These are phyloP conservation scores for Alternaria rosae DNA, from an alignment of 2,329 filamentous ascomycete genomes.

Conservation along the genomic window DNA sequence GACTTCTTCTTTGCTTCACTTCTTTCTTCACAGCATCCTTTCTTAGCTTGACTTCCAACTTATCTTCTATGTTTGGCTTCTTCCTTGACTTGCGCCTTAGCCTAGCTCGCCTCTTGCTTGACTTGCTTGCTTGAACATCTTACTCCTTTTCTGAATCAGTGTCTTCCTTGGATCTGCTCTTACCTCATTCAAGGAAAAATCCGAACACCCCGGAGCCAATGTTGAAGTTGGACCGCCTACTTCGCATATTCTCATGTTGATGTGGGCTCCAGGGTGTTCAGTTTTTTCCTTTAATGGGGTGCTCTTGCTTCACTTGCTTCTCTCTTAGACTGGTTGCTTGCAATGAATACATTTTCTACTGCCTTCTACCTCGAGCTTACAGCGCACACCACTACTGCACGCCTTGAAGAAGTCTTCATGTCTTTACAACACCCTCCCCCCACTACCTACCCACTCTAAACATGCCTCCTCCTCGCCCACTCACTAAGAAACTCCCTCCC, in stretches of 20 bases:
- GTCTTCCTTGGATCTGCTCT: no score
- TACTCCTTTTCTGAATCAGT: no score
- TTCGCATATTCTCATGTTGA: no score
- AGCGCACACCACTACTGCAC: no score
- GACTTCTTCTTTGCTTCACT: not conserved
- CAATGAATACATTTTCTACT: not conserved
- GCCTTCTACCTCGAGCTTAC: not conserved
- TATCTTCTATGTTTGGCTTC: not conserved
- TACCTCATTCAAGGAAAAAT: no score
- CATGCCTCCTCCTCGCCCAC: conserved; percentile 50
- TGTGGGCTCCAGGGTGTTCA: no score
- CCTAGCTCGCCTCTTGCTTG: no score
- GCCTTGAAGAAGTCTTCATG: not conserved
- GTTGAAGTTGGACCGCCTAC: no score
- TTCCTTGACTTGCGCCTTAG: not conserved
- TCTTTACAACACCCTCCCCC: not conserved
- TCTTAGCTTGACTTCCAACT: not conserved
- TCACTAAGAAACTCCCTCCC: conserved; percentile 51
- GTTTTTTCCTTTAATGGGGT: no score
- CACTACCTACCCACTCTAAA: conserved; percentile 19
- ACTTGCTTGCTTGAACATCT: no score
- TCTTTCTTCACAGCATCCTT: not conserved
- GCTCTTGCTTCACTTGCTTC: not conserved
- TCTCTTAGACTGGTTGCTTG: not conserved
- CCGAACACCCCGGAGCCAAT: no score